phyloP scores from a whole-genome alignment of 2,329 filamentous ascomycete genomes.

The Canariomyces notabilis region DNA sequence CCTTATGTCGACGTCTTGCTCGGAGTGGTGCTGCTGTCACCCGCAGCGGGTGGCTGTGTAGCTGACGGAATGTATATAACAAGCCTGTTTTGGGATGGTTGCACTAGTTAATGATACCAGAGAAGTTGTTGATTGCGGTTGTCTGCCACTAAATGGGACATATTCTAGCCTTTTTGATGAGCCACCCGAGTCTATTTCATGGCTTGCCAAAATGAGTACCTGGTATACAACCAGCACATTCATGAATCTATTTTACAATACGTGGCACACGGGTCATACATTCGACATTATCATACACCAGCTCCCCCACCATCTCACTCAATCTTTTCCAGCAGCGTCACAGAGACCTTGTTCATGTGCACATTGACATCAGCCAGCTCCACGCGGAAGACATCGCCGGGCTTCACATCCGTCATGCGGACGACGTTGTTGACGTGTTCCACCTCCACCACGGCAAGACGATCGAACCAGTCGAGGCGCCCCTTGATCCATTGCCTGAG shows the following conservation, averaged over 20 bases:
- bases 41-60: background rate
- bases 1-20: too few relatives aligned
- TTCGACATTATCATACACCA: background rate
- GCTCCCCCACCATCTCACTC: constrained; percentile 8
- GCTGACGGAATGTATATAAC: background rate
- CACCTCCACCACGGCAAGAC: constrained; percentile 38
- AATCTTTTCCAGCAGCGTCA: constrained; percentile 39
- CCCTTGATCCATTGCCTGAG: constrained; percentile 33
- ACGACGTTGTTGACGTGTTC: constrained; percentile 35
- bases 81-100: background rate
- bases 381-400: constrained; percentile 53
- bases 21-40: background rate
- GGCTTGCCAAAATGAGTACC: too few relatives aligned
- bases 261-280: background rate
- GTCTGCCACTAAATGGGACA: too few relatives aligned
- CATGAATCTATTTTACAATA: background rate
- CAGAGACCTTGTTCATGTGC: constrained; percentile 39
- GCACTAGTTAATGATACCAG: background rate
- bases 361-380: constrained; percentile 51
- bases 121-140: background rate
- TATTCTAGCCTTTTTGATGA: too few relatives aligned
- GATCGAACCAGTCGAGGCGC: constrained; percentile 47
- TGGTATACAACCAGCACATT: too few relatives aligned
- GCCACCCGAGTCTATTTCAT: too few relatives aligned
- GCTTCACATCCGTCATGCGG: constrained; percentile 39